Percentiles rank a stretch among this genome's conserved stretches.
These are phyloP conservation scores for Zygosaccharomyces siamensis DNA, from an alignment of 805 yeast genomes.

Conservation along the genomic window DNA sequence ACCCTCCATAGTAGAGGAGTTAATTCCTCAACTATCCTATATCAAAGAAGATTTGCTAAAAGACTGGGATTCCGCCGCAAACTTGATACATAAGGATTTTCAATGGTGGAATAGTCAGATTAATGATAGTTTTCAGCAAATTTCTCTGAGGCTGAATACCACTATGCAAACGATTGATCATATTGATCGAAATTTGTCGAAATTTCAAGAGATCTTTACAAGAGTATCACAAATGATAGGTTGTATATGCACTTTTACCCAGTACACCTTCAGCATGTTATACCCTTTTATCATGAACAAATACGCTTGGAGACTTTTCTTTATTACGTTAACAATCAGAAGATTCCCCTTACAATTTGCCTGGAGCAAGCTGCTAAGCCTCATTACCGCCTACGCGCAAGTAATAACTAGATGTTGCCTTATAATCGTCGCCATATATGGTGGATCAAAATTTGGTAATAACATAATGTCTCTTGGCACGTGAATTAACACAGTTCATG, in stretches of 20 bases:
- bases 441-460: slow-evolving; percentile 14
- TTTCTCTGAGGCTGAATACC: slow-evolving; percentile 14
- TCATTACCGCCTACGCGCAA: background rate
- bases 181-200: slow-evolving; percentile 13
- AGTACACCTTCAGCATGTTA: slow-evolving; percentile 1
- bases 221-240: slow-evolving; percentile 5
- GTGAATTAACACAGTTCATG: background rate
- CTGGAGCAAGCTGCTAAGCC: background rate
- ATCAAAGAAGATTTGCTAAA: slow-evolving; percentile 24
- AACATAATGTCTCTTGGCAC: slow-evolving; percentile 5
- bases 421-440: slow-evolving; percentile 10
- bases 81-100: slow-evolving; percentile 12
- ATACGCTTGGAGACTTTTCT: slow-evolving; percentile 4
- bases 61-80: slow-evolving; percentile 14
- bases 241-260: background rate
- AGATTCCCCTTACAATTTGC: background rate
- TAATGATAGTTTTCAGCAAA: slow-evolving; percentile 10
- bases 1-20: slow-evolving; percentile 11
- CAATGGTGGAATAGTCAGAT: slow-evolving; percentile 18
- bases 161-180: slow-evolving; percentile 15
- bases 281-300: background rate
- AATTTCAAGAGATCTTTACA: slow-evolving; percentile 5
- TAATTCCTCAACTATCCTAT: slow-evolving; percentile 33
- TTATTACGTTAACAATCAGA: background rate
- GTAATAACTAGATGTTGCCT: slow-evolving; percentile 11